A percentile compares a stretch with the other conserved stretches of the same genome.
These are phyloP conservation scores for Drechslerella dactyloides DNA, from an alignment of 2,329 filamentous ascomycete species.

Conservation along the genomic window DNA sequence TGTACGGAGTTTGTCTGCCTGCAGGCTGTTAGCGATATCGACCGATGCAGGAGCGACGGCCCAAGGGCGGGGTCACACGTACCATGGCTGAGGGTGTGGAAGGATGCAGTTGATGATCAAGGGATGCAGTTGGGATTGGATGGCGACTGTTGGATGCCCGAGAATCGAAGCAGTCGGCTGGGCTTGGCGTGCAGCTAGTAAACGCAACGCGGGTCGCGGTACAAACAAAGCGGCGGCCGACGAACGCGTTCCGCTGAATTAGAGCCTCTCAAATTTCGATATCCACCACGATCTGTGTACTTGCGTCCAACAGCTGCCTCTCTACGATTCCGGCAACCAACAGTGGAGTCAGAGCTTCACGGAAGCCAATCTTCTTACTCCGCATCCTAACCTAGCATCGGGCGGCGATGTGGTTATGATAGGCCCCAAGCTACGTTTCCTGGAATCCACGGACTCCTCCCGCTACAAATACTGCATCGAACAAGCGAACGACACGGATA, in stretches of 20 bases:
- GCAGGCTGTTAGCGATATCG: conserved; percentile 11
- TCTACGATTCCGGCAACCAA: background rate
- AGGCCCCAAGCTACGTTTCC: background rate
- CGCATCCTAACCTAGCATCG: background rate
- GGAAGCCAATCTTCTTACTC: too few relatives aligned
- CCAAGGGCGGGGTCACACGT: conserved; percentile 7
- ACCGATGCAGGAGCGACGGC: background rate
- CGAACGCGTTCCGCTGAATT: conserved; percentile 35
- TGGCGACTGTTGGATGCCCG: conserved; percentile 20
- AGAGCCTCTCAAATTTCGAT: conserved; percentile 21
- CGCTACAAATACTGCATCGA: background rate
- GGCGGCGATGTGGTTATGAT: background rate
- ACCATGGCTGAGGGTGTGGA: conserved; percentile 25
- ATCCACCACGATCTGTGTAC: conserved; percentile 10
- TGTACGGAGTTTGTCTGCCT: conserved; percentile 95
- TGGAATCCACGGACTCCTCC: background rate
- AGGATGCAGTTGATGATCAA: conserved; percentile 5
- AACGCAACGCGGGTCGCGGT: conserved; percentile 46
- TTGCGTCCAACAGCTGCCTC: conserved; percentile 16
- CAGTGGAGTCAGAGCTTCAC: too few relatives aligned
- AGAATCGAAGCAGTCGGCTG: background rate
- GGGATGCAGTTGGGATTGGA: background rate
- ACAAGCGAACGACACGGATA: conserved; percentile 23
- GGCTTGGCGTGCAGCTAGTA: conserved; percentile 25
- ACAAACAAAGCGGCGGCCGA: conserved; percentile 48